Conservation (phyloP, 192 early-diverging fungal genomes). For the Podila horticola region DNA sequence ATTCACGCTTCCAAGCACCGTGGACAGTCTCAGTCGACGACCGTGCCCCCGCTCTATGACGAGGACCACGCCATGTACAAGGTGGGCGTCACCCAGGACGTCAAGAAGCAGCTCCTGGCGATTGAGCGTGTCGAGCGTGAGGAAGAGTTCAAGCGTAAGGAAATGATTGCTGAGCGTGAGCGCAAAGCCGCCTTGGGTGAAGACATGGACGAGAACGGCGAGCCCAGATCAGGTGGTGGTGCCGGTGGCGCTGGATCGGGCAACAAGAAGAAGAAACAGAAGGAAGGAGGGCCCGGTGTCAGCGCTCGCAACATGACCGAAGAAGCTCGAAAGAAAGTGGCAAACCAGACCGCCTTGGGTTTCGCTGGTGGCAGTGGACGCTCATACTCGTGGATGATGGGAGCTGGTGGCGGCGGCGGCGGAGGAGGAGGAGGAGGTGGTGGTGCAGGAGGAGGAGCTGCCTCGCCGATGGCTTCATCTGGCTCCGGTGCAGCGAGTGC, state of each 20-base stretch:
- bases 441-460: constrained; percentile 4
- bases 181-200: constrained; percentile 42
- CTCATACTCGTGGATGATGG: constrained; percentile 49
- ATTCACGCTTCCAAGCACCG: constrained; percentile 78
- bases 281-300: constrained; percentile 54
- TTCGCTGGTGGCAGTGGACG: constrained; percentile 46
- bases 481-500: constrained; percentile 6
- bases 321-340: constrained; percentile 44
- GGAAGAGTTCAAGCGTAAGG: constrained; percentile 69
- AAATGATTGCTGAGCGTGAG: constrained; percentile 56
- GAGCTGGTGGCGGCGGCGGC: constrained; percentile 28
- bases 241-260: constrained; percentile 30
- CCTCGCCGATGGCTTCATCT: constrained; percentile 22
- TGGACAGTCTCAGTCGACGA: constrained; percentile 66
- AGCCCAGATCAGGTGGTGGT: constrained; percentile 14
- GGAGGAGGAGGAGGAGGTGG: constrained; percentile 6
- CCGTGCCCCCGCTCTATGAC: constrained; percentile 64
- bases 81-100: constrained; percentile 72
- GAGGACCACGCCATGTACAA: constrained; percentile 74
- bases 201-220: constrained; percentile 46
- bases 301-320: constrained; percentile 55
- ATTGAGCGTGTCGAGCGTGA: constrained; percentile 76
- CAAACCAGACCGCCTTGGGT: constrained; percentile 45
- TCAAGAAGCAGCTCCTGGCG: constrained; percentile 73
- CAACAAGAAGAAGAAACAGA: constrained; percentile 30